Evolutionary conservation across 2,329 filamentous ascomycete genomes (phyloP).

Genomic region (Fusarium verticillioides): DNA sequence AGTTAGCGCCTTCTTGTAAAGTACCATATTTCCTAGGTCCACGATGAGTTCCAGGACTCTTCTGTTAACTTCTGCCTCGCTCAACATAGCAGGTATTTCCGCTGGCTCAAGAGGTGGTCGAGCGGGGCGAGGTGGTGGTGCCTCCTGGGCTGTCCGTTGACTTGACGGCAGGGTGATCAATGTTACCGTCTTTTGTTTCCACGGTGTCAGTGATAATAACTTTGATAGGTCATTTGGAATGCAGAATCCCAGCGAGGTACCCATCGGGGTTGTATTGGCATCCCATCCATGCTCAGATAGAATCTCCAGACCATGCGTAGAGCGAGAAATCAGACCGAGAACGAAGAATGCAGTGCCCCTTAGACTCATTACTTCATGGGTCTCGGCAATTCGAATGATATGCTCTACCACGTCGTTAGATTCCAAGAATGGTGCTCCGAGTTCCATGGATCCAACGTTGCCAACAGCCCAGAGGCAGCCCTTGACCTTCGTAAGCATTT

Average conservation of each 20-base stretch:
- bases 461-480: constrained; percentile 97
- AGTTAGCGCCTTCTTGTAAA: constrained; percentile 85
- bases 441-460: constrained; percentile 97
- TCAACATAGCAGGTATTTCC: constrained; percentile 57
- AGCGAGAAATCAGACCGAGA: constrained; percentile 89
- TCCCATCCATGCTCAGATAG: constrained; percentile 93
- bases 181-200: constrained; percentile 64
- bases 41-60: constrained; percentile 86
- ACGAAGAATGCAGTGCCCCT: constrained; percentile 98
- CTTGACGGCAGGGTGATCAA: constrained; percentile 60
- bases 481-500: constrained; percentile 92
- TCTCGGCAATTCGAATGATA: constrained; percentile 89
- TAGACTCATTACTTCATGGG: constrained; percentile 89
- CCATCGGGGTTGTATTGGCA: constrained; percentile 84
- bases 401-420: constrained; percentile 86
- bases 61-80: constrained; percentile 74
- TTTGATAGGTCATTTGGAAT: constrained; percentile 82
- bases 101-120: constrained; percentile 58
- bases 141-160: constrained; percentile 63
- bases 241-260: constrained; percentile 86
- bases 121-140: constrained; percentile 56
- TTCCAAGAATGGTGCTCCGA: constrained; percentile 93
- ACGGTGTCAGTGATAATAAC: constrained; percentile 77
- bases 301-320: constrained; percentile 91
- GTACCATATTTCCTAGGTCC: constrained; percentile 91